Base-by-base conservation (phyloP, 495 filamentous ascomycete genomes). In the Penicillium daleae region DNA sequence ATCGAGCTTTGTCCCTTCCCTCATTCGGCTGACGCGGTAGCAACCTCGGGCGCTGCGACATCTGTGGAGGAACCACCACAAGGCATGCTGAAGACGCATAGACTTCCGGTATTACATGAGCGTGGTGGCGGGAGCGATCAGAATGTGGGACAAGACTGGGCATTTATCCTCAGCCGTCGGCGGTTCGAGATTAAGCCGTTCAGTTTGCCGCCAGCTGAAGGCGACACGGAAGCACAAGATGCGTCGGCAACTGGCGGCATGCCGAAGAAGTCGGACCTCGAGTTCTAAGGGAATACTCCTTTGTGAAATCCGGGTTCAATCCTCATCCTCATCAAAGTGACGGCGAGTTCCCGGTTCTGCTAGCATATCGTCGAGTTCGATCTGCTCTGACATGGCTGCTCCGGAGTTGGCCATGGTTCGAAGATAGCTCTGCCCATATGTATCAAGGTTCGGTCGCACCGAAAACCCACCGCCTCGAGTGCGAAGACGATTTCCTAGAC, bases 1-100 rank as follows among this genome's bases (percentile, higher is more conserved):
- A 74, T 98, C 17, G 93, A 97, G 76, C 82, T 99, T 15, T 87
- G 91, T 33, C 93, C 95, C 0, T 90, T 99, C 62, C 90, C 90
- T 49, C 85, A 91, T 61, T 85, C 78, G 15, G 80, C 86, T 3
- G 83, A 86, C 42, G 77, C 87, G 13, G 79, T 82, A 52, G 81
- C 85, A 9, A 79, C 80, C 12, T 82, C 78, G 1, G 86, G 75
- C 61, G 86, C 78, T 52, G 80, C 72, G 7, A 83, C 80, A 35
- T 67, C 79, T 5, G 76, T 78, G 8, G 90, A 93, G 53, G 92
- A 97, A 56, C 86, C 87, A 37, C 88, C 91, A 4, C 94, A 97
- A 66, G 95, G 95, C 0, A 83, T 98, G 76, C 71, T 98, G 21
- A 91, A 87, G 60, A 83, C 93, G 3, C 90, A 96, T 76, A 85